A percentile compares a stretch with the other conserved stretches of the same genome.
phyloP scores from a whole-genome alignment of 75 land plant species.

The Pseudotsuga menziesii region DNA sequence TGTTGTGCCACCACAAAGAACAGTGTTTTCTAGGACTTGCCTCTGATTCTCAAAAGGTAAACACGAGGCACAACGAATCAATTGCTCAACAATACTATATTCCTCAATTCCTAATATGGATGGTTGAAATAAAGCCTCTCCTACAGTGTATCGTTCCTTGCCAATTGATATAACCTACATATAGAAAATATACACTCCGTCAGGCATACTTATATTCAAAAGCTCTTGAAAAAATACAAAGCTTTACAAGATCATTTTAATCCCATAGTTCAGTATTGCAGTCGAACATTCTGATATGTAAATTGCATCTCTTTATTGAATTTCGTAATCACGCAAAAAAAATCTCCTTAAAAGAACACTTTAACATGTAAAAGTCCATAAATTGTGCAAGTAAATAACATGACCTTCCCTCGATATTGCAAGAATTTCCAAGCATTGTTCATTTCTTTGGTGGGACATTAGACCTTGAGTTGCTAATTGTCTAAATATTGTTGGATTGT shows the following conservation, averaged over 20 bases:
- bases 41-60: slow-evolving; percentile 83
- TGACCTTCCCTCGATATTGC: too few species aligned
- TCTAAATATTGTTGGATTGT: too few species aligned
- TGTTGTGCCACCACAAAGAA: slow-evolving; percentile 96
- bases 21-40: slow-evolving; percentile 85
- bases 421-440: too few species aligned
- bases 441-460: too few species aligned
- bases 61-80: slow-evolving; percentile 76
- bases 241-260: neutral
- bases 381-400: too few species aligned
- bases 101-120: slow-evolving; percentile 83
- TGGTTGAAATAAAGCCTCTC: slow-evolving; percentile 95
- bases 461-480: too few species aligned
- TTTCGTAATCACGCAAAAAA: neutral
- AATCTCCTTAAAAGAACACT: neutral
- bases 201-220: neutral
- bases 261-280: neutral
- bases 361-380: neutral
- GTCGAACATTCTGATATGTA: neutral
- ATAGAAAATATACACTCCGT: neutral
- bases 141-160: slow-evolving; percentile 80
- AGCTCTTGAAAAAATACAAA: neutral
- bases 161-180: slow-evolving; percentile 82
- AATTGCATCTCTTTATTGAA: neutral
- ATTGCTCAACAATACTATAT: slow-evolving; percentile 90